Evolutionary conservation across 768 basidiomycete genomes (phyloP), one percentile per base, ranked within the genome.

Genomic region (Collybiopsis luxurians): DNA sequence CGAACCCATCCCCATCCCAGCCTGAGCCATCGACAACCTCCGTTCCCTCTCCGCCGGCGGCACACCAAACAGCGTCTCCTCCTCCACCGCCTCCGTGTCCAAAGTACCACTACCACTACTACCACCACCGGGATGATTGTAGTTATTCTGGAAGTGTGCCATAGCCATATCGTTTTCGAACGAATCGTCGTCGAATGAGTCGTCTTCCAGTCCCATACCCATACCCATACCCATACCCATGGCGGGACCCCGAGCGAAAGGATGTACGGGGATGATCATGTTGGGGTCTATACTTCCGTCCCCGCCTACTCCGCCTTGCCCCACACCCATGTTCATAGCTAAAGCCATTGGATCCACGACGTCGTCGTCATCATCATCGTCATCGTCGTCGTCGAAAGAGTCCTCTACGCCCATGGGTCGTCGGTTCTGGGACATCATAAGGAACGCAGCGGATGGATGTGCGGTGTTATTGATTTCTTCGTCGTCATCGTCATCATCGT

Each of bases 41-140:
- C 66, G 66, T 57, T 69, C 66, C 46, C 83, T 72, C 58, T 79
- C 79, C 34, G 75, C 80, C 39, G 84, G 84, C 9, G 79, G 79
- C 11, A 83, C 80, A 15, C 89, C 89, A 69, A 91, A 90, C 53
- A 90, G 70, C 12, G 89, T 89, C 68, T 90, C 86, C 63, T 85
- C 84, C 49, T 77, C 73, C 24, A 60, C 65, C 39, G n/a, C n/a
- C n/a, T n/a, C n/a, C n/a, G n/a, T n/a, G n/a, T n/a, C n/a, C n/a
- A 66, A 69, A n/a, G 66, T 72, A 36, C 73, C 72, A n/a, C n/a
- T n/a, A n/a, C n/a, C n/a, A n/a, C n/a, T n/a, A n/a, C n/a, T n/a
- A n/a, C n/a, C n/a, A 49, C 66, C 72, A 56, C 38, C 38, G 10
- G 10, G 38, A 10, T 39, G 38, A 10, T 10, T 39, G n/a, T 39